Evolutionary conservation across 768 basidiomycete species (phyloP).

Genomic region (Cystobasidium tubakii): DNA sequence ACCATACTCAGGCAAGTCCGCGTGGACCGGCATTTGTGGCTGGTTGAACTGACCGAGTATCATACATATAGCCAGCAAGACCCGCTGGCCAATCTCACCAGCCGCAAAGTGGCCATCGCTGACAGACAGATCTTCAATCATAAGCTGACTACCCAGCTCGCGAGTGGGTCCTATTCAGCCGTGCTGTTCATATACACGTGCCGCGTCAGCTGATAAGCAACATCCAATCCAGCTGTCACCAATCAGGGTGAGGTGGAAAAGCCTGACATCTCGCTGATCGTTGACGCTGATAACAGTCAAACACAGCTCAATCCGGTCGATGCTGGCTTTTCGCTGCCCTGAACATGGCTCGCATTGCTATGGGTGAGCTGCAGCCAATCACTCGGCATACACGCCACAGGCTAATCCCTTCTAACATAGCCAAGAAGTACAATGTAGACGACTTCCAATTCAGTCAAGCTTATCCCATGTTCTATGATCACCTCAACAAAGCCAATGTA

Average conservation of each 20-base stretch:
- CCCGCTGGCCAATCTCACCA: neutral
- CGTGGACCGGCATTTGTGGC: neutral
- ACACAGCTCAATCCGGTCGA: constrained; percentile 10
- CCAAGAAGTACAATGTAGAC: constrained; percentile 17
- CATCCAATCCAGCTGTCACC: neutral
- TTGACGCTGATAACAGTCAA: neutral
- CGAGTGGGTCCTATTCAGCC: neutral
- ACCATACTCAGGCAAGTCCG: constrained; percentile 10
- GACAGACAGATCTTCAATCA: constrained; percentile 18
- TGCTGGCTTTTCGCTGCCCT: constrained; percentile 86
- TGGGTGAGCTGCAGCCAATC: neutral
- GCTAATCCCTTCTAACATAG: neutral
- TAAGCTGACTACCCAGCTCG: constrained; percentile 13
- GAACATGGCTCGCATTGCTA: constrained; percentile 52
- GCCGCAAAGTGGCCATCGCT: neutral
- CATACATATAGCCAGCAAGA: constrained; percentile 12
- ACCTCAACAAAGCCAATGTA: constrained; percentile 84
- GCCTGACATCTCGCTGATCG: neutral
- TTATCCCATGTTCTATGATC: constrained; percentile 79
- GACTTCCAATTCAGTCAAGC: constrained; percentile 75
- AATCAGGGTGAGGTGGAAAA: neutral
- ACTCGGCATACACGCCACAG: neutral
- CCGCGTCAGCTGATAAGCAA: neutral
- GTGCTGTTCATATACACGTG: neutral
- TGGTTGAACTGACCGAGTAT: too few species aligned